A percentile compares a stretch with the other conserved stretches of the same genome.
phyloP scores from a whole-genome alignment of 306 rosid genomes.

The Canavalia ensiformis region DNA sequence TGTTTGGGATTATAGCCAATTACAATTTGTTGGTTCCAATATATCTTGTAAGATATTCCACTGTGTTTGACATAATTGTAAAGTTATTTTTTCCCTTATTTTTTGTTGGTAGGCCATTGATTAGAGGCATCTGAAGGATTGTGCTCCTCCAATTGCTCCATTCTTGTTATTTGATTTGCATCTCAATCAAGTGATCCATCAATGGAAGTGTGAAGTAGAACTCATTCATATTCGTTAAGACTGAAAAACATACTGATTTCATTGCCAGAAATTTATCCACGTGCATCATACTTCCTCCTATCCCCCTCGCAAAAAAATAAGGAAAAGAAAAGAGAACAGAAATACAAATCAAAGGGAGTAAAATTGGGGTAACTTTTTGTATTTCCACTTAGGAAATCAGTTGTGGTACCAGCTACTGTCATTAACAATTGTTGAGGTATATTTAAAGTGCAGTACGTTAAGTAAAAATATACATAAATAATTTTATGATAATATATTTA shows the following conservation, averaged over 20 bases:
- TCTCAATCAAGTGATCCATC: slow-evolving; percentile 47
- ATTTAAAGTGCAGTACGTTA: background rate
- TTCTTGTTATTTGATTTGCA: slow-evolving; percentile 60
- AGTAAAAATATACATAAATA: background rate
- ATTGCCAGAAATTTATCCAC: slow-evolving; percentile 9
- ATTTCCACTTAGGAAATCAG: background rate
- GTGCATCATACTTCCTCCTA: background rate
- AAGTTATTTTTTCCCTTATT: slow-evolving; percentile 52
- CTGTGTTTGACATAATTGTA: slow-evolving; percentile 78
- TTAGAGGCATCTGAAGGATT: slow-evolving; percentile 59
- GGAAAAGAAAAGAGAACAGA: background rate
- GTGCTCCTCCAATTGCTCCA: slow-evolving; percentile 61
- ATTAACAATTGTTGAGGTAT: background rate
- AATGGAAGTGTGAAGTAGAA: slow-evolving; percentile 59
- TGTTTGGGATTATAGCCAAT: slow-evolving; percentile 54
- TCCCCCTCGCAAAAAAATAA: background rate
- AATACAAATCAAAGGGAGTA: background rate
- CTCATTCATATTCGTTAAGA: slow-evolving; percentile 55
- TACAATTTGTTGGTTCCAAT: slow-evolving; percentile 57
- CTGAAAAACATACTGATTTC: slow-evolving; percentile 45
- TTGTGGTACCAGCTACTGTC: background rate
- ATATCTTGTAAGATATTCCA: slow-evolving; percentile 69
- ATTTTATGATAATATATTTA: background rate
- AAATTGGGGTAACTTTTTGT: background rate
- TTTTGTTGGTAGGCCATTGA: slow-evolving; percentile 58